Conservation (phyloP, 2,329 filamentous ascomycete genomes). For the Xylariaceae sp. region DNA sequence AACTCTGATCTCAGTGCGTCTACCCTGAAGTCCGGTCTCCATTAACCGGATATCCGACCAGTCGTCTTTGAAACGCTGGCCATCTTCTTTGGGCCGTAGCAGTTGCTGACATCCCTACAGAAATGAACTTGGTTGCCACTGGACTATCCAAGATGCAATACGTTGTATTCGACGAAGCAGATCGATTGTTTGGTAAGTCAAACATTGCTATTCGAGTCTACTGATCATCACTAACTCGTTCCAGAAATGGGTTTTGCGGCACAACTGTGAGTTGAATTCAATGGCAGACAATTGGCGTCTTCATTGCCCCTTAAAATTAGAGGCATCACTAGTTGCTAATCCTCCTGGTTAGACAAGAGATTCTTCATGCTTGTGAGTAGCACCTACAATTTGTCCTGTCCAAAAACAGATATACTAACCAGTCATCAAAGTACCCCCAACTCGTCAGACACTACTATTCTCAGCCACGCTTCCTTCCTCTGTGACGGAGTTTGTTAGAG, state of each 20-base stretch:
- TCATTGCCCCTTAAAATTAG: not conserved
- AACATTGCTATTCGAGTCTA: not conserved
- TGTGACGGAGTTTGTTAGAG: constrained; percentile 90
- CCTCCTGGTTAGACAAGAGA: constrained; percentile 10
- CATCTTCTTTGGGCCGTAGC: not conserved
- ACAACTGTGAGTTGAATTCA: constrained; percentile 67
- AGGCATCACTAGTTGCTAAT: constrained; percentile 35
- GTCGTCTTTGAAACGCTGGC: not conserved
- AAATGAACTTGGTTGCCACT: constrained; percentile 72
- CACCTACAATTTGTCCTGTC: not conserved
- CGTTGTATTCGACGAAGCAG: constrained; percentile 95
- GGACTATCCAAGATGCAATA: constrained; percentile 80
- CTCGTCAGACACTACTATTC: constrained; percentile 86
- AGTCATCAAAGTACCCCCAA: constrained; percentile 54
- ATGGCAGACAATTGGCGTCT: not conserved
- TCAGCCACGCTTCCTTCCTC: constrained; percentile 93
- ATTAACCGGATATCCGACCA: not conserved
- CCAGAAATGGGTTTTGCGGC: constrained; percentile 88
- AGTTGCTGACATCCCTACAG: constrained; percentile 32
- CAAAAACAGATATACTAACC: constrained; percentile 48
- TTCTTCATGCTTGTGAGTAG: constrained; percentile 16
- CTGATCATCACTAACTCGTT: not conserved
- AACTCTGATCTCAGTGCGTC: constrained; percentile 8
- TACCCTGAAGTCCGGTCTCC: not conserved
- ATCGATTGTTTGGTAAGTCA: constrained; percentile 68